Evolutionary conservation across 2,329 filamentous ascomycete species (phyloP).

Genomic region (Calycina marina): DNA sequence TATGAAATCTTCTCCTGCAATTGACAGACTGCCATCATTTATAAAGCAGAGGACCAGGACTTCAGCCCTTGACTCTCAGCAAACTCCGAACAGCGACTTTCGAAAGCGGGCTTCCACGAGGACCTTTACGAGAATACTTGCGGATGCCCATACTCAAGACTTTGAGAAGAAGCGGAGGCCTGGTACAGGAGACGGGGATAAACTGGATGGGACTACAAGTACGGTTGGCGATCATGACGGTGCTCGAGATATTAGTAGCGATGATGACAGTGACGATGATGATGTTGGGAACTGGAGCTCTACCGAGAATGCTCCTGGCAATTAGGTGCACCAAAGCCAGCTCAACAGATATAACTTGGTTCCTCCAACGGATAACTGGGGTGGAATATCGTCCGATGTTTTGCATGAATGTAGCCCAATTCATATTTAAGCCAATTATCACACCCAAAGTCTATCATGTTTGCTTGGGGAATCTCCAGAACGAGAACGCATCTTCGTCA

Average conservation of each 20-base stretch:
- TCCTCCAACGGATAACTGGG: too few relatives aligned
- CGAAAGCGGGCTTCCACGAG: constrained; percentile 8
- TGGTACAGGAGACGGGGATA: constrained; percentile 5
- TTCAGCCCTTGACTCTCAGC: constrained; percentile 13
- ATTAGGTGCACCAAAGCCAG: too few relatives aligned
- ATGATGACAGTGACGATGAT: constrained; percentile 10
- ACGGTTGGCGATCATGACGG: constrained; percentile 6
- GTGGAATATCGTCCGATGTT: too few relatives aligned
- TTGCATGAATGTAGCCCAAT: too few relatives aligned
- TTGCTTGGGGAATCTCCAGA: too few relatives aligned
- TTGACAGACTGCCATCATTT: constrained; percentile 5
- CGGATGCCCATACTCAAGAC: constrained; percentile 76
- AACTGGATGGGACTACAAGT: constrained; percentile 4
- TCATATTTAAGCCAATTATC: too few relatives aligned
- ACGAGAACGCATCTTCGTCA: too few relatives aligned
- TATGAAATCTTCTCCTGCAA: constrained; percentile 5
- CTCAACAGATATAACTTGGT: too few relatives aligned
- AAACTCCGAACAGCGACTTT: constrained; percentile 2
- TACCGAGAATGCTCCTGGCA: too few relatives aligned
- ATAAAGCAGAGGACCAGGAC: constrained; percentile 12
- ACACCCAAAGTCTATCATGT: too few relatives aligned
- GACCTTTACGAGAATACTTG: constrained; percentile 51
- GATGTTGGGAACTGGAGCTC: too few relatives aligned
- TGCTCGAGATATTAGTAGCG: constrained; percentile 1
- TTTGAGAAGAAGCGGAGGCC: constrained; percentile 63